Percentiles rank a stretch among this genome's conserved stretches.
Evolutionary conservation across 345 rosid genomes (phyloP).

Genomic region (Xanthoceras sorbifolium): DNA sequence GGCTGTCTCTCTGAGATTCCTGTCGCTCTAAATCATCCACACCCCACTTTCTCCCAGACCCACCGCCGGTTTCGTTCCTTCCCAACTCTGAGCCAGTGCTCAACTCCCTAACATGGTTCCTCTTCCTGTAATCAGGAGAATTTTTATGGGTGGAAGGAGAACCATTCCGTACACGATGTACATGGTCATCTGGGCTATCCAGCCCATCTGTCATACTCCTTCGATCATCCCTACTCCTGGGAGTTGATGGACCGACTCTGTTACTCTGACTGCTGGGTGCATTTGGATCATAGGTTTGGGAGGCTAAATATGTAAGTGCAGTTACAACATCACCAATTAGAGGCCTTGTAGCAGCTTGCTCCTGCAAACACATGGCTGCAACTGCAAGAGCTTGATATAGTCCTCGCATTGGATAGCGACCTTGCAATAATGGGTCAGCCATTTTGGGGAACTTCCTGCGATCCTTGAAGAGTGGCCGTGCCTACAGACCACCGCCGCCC

Average conservation of each 20-base stretch:
- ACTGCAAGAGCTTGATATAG: conserved; percentile 98
- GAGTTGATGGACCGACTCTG: conserved; percentile 68
- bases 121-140: conserved; percentile 83
- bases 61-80: conserved; percentile 64
- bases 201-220: conserved; percentile 66
- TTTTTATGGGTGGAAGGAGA: conserved; percentile 77
- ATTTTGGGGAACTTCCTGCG: conserved; percentile 94
- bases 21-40: conserved; percentile 58
- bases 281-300: conserved; percentile 82
- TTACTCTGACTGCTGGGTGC: conserved; percentile 56
- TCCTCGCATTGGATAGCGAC: conserved; percentile 92
- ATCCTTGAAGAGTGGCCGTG: conserved; percentile 93
- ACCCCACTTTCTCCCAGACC: conserved; percentile 86
- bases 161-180: conserved; percentile 47
- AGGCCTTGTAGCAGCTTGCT: conserved; percentile 96
- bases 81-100: conserved; percentile 56
- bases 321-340: conserved; percentile 94
- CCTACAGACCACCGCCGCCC: conserved; percentile 45
- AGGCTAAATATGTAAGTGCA: conserved; percentile 92
- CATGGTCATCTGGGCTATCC: conserved; percentile 68
- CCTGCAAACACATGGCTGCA: conserved; percentile 98
- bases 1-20: conserved; percentile 78
- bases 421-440: conserved; percentile 94
- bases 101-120: conserved; percentile 58
- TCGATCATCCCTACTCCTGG: conserved; percentile 65